Conservation (phyloP, 495 filamentous ascomycete species). For the Tuber umbilicatum region DNA sequence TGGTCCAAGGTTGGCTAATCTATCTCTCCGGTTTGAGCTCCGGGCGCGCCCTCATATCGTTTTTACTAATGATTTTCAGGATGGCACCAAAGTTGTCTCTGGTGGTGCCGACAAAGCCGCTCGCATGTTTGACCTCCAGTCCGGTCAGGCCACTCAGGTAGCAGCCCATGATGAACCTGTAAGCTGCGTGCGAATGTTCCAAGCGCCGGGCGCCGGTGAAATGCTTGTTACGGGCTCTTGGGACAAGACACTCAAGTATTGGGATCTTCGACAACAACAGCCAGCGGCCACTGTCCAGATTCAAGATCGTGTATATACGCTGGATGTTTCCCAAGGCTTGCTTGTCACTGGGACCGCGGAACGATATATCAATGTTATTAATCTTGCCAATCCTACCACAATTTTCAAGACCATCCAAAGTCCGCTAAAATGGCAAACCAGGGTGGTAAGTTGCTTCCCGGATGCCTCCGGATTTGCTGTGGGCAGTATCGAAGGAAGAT, state of each 20-base stretch:
- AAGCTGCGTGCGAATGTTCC: constrained; percentile 69
- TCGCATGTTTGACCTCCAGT: constrained; percentile 66
- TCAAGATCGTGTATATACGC: constrained; percentile 77
- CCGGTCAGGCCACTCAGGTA: constrained; percentile 56
- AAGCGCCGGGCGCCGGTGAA: constrained; percentile 50
- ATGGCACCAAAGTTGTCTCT: constrained; percentile 68
- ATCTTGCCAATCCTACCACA: constrained; percentile 67
- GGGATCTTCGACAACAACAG: constrained; percentile 70
- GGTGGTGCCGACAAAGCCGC: constrained; percentile 80
- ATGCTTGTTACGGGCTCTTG: constrained; percentile 86
- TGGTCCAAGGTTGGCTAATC: constrained; percentile 67
- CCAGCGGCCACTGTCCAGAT: constrained; percentile 60
- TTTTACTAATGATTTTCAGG: constrained; percentile 43
- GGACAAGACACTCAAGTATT: constrained; percentile 95
- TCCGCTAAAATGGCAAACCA: constrained; percentile 85
- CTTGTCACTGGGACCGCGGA: constrained; percentile 82
- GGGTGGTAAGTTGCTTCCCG: constrained; percentile 75
- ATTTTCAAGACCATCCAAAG: constrained; percentile 81
- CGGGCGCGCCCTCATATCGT: constrained; percentile 25
- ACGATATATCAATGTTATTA: constrained; percentile 79
- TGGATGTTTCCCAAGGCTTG: constrained; percentile 76
- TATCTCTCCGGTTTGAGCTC: constrained; percentile 35
- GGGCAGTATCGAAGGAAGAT: constrained; percentile 82
- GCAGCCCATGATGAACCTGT: constrained; percentile 76
- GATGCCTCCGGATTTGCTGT: constrained; percentile 81